Evolutionary conservation across 2,329 filamentous ascomycete genomes (phyloP).

Genomic region (Metarhizium robertsii): DNA sequence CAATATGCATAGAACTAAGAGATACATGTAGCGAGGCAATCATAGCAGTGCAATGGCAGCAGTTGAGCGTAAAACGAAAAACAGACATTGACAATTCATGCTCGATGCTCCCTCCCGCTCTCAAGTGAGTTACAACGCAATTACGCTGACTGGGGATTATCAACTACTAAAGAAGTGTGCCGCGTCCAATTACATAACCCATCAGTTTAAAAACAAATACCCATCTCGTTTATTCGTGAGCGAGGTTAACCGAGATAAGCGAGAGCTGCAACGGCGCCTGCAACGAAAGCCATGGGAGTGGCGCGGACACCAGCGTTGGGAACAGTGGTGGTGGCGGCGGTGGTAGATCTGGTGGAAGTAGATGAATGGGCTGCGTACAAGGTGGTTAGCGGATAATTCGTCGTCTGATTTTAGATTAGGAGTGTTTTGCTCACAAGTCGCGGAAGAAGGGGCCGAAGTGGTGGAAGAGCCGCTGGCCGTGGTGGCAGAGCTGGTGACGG

Average conservation of each 20-base stretch:
- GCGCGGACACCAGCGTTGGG: constrained; percentile 14
- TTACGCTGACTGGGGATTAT: neutral
- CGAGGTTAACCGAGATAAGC: constrained; percentile 21
- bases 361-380: constrained; percentile 3
- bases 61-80: neutral
- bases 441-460: neutral
- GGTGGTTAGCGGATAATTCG: neutral
- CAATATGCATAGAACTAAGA: neutral
- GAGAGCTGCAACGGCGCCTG: constrained; percentile 23
- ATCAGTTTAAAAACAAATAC: neutral
- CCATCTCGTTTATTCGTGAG: neutral
- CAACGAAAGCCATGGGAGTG: constrained; percentile 23
- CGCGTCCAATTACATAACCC: neutral
- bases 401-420: neutral
- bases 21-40: neutral
- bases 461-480: neutral
- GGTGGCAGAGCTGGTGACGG: neutral
- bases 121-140: neutral
- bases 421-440: neutral
- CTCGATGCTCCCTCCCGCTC: neutral
- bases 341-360: constrained; percentile 17
- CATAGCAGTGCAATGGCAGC: neutral
- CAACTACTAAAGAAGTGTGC: neutral
- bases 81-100: neutral
- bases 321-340: constrained; percentile 5